These are phyloP conservation scores for Paracamarosporium sp. DNA, from an alignment of 2,329 filamentous ascomycete species.

Conservation along the genomic window DNA sequence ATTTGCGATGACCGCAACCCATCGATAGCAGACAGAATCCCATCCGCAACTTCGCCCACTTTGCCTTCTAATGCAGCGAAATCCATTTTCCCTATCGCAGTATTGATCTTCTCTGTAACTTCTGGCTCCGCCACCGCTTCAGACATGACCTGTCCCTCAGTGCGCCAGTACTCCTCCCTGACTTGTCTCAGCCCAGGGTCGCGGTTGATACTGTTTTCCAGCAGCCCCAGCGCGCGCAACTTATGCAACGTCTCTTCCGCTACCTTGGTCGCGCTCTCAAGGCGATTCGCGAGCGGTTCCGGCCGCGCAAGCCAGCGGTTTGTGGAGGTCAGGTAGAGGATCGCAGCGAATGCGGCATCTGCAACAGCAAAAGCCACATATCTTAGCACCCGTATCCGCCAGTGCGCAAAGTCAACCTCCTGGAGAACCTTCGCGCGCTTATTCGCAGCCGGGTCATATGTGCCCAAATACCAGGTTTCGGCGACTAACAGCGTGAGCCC, in stretches of 20 bases:
- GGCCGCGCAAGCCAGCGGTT: constrained; percentile 76
- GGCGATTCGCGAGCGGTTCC: constrained; percentile 67
- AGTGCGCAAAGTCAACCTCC: constrained; percentile 75
- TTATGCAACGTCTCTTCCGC: constrained; percentile 69
- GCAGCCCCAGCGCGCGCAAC: constrained; percentile 73
- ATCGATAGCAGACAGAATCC: constrained; percentile 41
- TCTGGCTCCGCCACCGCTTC: constrained; percentile 81
- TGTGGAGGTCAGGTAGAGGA: constrained; percentile 79
- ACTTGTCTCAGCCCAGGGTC: constrained; percentile 73
- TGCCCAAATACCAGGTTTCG: constrained; percentile 71
- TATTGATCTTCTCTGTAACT: constrained; percentile 73
- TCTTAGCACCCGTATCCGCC: constrained; percentile 70
- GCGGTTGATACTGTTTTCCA: constrained; percentile 80
- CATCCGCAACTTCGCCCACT: constrained; percentile 60
- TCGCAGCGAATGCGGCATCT: constrained; percentile 67
- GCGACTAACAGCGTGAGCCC: constrained; percentile 64
- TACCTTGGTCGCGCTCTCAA: constrained; percentile 64
- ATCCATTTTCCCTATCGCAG: constrained; percentile 70
- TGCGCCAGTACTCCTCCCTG: constrained; percentile 78
- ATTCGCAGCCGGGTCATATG: constrained; percentile 72
- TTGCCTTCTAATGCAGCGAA: constrained; percentile 67
- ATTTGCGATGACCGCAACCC: constrained; percentile 22
- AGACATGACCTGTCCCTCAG: constrained; percentile 74
- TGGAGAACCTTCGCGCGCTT: constrained; percentile 63
- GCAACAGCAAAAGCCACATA: constrained; percentile 68